Evolutionary conservation across 257 asterid genomes (phyloP), one percentile per base, ranked within the genome.

Genomic region (Solanum rostratum): DNA sequence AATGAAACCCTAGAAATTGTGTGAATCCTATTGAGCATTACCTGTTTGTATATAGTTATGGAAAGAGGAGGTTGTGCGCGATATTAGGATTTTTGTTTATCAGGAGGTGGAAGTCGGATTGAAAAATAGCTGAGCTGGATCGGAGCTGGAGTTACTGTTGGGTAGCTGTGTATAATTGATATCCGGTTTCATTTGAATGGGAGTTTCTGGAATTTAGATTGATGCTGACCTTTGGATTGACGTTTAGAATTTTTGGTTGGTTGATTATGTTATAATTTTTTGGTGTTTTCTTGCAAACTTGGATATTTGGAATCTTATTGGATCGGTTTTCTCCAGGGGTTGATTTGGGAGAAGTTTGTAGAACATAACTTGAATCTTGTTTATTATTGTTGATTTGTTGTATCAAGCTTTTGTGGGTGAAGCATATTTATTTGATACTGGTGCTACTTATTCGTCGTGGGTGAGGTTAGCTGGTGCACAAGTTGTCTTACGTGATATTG

Each of bases 381-480:
- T 73, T 45, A 14, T 71, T 74, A 14, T 37, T 82, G 27, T 10
- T 63, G 79, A 43, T 45, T 82, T 33, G 37, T 39, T 29, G 66
- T 50, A 30, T 55, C 76, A 49, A 83, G 85, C 39, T 52, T 50
- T 54, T 45, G 39, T 24, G 81, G 81, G 41, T 74, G 81, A 74
- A 74, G 81, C n/a, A 46, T 45, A 39, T 39, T 69, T 69, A 39
- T 69, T 69, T 69, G 84, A 79, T 50, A 80, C 84, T 41, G 81
- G 84, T 80, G 89, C 74, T 79, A 39, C 83, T 87, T 50, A 80
- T 84, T 83, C 88, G 80, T 86, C 59, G 43, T 69, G 87, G 57
- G 88, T 81, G 60, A 85, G 85, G 65, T 85, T 86, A 79, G 89
- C 81, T 84, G 81, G 79, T 73, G 62, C 53, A 79, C 84, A 79